Conservation (phyloP, 1,284 basidiomycete genomes). For the Sporisorium graminicola region DNA sequence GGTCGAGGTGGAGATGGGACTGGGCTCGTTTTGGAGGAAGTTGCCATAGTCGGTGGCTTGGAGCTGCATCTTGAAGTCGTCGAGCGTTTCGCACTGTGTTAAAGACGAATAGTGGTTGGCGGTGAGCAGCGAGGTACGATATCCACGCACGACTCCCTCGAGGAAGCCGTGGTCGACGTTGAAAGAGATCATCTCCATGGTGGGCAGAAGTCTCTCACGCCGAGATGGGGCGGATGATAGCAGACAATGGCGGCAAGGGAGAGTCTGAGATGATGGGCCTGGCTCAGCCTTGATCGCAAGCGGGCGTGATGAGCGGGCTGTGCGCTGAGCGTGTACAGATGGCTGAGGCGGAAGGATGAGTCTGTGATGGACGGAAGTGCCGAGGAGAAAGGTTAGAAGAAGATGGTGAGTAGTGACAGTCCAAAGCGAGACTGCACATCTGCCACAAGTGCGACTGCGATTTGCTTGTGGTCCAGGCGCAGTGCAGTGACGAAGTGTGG, state of each 20-base stretch:
- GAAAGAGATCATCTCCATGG: conserved; percentile 67
- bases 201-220: conserved; percentile 15
- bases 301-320: neutral
- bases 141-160: conserved; percentile 90
- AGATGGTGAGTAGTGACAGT: neutral
- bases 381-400: conserved; percentile 1
- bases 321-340: neutral
- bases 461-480: conserved; percentile 17
- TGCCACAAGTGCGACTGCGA: neutral
- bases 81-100: conserved; percentile 96
- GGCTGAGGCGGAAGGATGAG: neutral
- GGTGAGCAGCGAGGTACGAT: conserved; percentile 90
- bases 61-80: conserved; percentile 79
- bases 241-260: neutral
- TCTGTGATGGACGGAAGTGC: conserved; percentile 1
- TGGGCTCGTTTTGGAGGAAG: conserved; percentile 95
- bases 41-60: conserved; percentile 98
- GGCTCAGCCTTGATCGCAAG: neutral
- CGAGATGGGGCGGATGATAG: neutral
- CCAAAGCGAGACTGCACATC: neutral
- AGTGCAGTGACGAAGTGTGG: conserved; percentile 4
- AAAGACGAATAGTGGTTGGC: conserved; percentile 91
- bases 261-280: neutral
- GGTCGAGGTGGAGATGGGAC: conserved; percentile 93
- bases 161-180: conserved; percentile 66